Percentiles rank a stretch among this genome's conserved stretches.
Evolutionary conservation across 257 asterid species (phyloP).

Genomic region (Cruciata laevipes): DNA sequence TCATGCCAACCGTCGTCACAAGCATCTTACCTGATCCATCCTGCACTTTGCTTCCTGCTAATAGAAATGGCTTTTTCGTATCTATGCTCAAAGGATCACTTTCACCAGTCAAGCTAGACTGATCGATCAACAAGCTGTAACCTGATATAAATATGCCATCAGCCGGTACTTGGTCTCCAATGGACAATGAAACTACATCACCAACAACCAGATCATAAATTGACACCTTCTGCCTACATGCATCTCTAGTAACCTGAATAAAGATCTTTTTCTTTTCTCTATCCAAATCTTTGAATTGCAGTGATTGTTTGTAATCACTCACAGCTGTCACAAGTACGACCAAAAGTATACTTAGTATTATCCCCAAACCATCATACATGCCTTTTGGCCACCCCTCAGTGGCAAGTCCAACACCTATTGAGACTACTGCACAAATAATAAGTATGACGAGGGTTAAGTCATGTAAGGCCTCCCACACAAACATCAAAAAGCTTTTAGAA

Average conservation of each 20-base stretch:
- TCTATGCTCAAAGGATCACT: constrained; percentile 67
- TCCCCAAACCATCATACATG: constrained; percentile 86
- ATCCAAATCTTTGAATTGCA: constrained; percentile 91
- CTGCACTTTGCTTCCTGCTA: constrained; percentile 84
- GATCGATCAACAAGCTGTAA: constrained; percentile 73
- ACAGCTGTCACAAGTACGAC: constrained; percentile 86
- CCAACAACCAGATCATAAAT: constrained; percentile 89
- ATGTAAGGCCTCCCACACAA: constrained; percentile 94
- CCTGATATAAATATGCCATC: constrained; percentile 86
- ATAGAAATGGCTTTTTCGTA: constrained; percentile 76
- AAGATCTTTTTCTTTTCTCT: constrained; percentile 92
- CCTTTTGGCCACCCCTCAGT: constrained; percentile 99
- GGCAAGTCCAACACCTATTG: constrained; percentile 90
- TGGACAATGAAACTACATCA: constrained; percentile 61
- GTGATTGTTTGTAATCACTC: constrained; percentile 94
- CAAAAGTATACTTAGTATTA: constrained; percentile 69
- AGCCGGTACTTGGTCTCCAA: constrained; percentile 86
- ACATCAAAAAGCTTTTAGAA: constrained; percentile 76
- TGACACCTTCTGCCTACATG: constrained; percentile 69
- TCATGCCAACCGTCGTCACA: constrained; percentile 96
- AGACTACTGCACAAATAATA: constrained; percentile 82
- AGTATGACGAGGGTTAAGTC: constrained; percentile 90
- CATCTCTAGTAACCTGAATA: constrained; percentile 80
- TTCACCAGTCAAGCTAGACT: constrained; percentile 95
- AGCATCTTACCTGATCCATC: constrained; percentile 90